phyloP scores from a whole-genome alignment of 179 eudicot genomes.

The Spinacia oleracea region DNA sequence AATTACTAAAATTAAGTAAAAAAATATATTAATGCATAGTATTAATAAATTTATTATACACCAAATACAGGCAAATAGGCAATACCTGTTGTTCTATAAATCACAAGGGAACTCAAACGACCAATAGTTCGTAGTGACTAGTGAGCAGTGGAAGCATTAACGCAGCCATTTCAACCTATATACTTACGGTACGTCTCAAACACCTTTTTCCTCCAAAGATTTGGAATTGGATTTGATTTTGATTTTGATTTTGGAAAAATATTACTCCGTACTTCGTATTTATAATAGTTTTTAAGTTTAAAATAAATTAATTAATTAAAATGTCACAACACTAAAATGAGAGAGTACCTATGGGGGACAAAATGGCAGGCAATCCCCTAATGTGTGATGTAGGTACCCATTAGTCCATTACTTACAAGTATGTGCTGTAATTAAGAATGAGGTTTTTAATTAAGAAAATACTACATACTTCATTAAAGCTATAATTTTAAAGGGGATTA shows the following conservation, averaged over 20 bases:
- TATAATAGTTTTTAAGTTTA: too few species aligned
- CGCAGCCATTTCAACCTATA: conserved; percentile 5
- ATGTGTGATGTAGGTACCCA: conserved; percentile 26
- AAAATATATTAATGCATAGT: too few species aligned
- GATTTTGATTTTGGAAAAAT: not conserved
- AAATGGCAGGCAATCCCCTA: conserved; percentile 31
- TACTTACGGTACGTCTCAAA: not conserved
- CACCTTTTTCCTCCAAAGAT: not conserved
- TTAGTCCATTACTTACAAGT: conserved; percentile 16
- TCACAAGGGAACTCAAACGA: not conserved
- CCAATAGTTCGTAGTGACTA: too few species aligned
- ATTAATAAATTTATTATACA: too few species aligned
- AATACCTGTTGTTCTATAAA: too few species aligned
- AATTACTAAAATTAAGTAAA: too few species aligned
- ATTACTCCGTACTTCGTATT: too few species aligned
- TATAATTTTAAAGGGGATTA: not conserved
- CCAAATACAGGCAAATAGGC: too few species aligned
- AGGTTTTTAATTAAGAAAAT: conserved; percentile 1
- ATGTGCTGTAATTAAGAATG: conserved; percentile 13
- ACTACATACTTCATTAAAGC: conserved; percentile 10
- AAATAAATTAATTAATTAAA: not conserved
- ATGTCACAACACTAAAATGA: conserved; percentile 1
- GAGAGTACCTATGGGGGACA: conserved; percentile 19
- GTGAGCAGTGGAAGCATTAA: not conserved
- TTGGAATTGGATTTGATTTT: not conserved